Percentiles rank a stretch among this genome's conserved stretches.
Evolutionary conservation across 2,329 filamentous ascomycete genomes (phyloP).

Genomic region (Colletotrichum orbiculare): DNA sequence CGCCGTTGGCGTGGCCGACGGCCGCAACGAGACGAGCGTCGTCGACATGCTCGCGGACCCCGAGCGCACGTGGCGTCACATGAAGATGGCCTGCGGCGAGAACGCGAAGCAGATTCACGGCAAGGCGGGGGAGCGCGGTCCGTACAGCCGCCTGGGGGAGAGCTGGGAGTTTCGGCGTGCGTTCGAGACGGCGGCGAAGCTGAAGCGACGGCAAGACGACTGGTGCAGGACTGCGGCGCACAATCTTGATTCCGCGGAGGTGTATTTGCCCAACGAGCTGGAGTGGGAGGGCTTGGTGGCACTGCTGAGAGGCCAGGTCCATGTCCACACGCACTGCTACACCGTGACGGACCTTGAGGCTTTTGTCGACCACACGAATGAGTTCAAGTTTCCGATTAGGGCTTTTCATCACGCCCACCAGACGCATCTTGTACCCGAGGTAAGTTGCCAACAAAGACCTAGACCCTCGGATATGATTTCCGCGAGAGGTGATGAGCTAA

Average conservation of each 20-base stretch:
- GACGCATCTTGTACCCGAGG: slow-evolving; percentile 73
- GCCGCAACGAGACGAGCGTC: slow-evolving; percentile 71
- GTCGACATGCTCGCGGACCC: slow-evolving; percentile 74
- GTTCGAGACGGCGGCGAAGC: slow-evolving; percentile 69
- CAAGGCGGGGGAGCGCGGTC: slow-evolving; percentile 62
- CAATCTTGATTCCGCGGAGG: slow-evolving; percentile 61
- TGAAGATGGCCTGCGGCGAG: slow-evolving; percentile 83
- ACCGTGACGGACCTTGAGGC: slow-evolving; percentile 75
- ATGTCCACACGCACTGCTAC: slow-evolving; percentile 79
- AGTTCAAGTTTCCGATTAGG: slow-evolving; percentile 74
- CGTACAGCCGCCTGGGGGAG: slow-evolving; percentile 73
- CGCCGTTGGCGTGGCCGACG: slow-evolving; percentile 69
- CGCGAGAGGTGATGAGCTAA: not conserved
- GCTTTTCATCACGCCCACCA: slow-evolving; percentile 79
- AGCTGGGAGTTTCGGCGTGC: slow-evolving; percentile 76
- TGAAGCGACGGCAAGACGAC: slow-evolving; percentile 72
- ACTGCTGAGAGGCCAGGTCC: slow-evolving; percentile 73
- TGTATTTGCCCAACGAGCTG: slow-evolving; percentile 71
- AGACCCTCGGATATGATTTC: not conserved
- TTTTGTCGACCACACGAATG: slow-evolving; percentile 76
- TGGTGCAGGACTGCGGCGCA: slow-evolving; percentile 71
- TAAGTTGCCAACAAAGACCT: slow-evolving; percentile 42
- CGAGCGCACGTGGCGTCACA: slow-evolving; percentile 73
- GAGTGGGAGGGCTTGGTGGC: slow-evolving; percentile 72
- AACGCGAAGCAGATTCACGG: slow-evolving; percentile 74